These are phyloP conservation scores for Picochlorum sp. DNA, from an alignment of 139 green algal species.

Conservation along the genomic window DNA sequence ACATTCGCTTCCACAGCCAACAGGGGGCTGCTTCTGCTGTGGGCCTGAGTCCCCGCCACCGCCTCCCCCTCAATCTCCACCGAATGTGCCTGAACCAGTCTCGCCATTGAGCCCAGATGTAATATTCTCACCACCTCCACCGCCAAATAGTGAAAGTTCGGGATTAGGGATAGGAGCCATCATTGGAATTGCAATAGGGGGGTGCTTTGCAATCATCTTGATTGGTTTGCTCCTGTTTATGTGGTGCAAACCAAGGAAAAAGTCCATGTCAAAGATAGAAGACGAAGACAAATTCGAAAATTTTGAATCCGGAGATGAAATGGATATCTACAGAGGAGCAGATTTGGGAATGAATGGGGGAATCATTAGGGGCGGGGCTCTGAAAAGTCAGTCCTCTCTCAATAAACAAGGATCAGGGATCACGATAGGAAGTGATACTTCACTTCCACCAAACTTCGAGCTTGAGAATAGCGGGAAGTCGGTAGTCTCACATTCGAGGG, in stretches of 20 bases:
- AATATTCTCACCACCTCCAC: neutral
- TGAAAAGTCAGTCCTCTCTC: neutral
- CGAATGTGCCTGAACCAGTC: too few species aligned
- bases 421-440: neutral
- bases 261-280: neutral
- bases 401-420: neutral
- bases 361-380: neutral
- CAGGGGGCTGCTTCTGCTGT: too few species aligned
- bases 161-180: conserved; percentile 10
- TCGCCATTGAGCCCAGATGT: neutral
- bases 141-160: neutral
- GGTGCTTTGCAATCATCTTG: conserved; percentile 3
- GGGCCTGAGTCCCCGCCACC: neutral
- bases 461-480: neutral
- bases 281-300: too few species aligned
- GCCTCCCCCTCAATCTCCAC: neutral
- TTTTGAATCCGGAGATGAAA: too few species aligned
- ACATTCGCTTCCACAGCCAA: too few species aligned
- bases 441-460: neutral
- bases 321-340: too few species aligned
- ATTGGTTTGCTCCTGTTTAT: neutral
- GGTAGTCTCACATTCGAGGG: neutral
- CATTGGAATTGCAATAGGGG: conserved; percentile 12
- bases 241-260: neutral
- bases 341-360: too few species aligned